Evolutionary conservation across 805 yeast genomes (phyloP), one percentile per base, ranked within the genome.

Genomic region (Candida arabinofermentans): DNA sequence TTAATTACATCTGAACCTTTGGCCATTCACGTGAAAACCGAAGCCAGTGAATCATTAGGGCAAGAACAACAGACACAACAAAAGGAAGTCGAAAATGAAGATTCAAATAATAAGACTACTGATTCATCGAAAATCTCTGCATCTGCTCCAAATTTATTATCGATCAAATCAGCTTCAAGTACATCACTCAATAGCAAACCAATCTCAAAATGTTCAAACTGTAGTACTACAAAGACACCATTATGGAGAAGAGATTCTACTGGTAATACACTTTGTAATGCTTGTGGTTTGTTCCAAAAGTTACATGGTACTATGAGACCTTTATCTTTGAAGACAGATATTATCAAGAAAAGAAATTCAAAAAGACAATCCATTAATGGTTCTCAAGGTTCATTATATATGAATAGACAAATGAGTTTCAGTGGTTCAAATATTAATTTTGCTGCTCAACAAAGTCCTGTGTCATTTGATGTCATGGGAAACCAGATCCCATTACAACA

Each of bases 291-390:
- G 18, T 79, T 78, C 53, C 69, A 72, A 40, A 78, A 78, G 51
- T 59, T 79, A 16, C 84, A 79, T 51, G 84, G 84, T 14, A 75
- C 83, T 3, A 75, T 76, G 56, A 60, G 84, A 39, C 84, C 84
- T 2, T 60, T 79, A 19, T 72, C 81, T 19, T 61, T 76, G 42
- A 76, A 76, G 44, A 76, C 79, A 0, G 82, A 76, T 48, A 73
- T 75, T 10, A 79, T 79, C 39, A 77, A 75, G 42, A 79, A 78
- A 57, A 62, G 84, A 51, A 70, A 70, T 43, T 71, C 79, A 3
- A 72, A 76, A 41, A 55, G 65, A 48, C 67, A 62, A 34, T 46
- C 59, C 10, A 31, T 53, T 9, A 43, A 46, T 34, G 34, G 40
- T 18, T 22, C 36, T 2, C 49, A 37, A 35, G 21, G 43, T 13